Base-by-base conservation (phyloP, 164 flowering plant genomes). In the Houttuynia cordata region DNA sequence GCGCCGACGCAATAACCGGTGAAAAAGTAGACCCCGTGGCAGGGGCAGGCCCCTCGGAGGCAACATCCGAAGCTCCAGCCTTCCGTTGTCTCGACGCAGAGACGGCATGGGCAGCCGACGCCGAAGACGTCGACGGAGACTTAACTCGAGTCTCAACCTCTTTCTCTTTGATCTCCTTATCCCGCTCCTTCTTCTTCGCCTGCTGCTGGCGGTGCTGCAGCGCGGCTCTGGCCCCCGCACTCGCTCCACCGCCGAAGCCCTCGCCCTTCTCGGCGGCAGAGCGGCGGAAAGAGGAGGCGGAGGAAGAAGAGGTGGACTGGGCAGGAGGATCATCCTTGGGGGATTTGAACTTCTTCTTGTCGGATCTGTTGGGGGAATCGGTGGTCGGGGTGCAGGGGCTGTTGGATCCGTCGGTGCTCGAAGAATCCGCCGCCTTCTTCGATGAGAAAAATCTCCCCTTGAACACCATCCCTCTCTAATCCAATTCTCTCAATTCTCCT, bases 391-490 rank as follows among this genome's bases (percentile, higher is more conserved):
- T 83, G 74, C 76, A 74, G 21, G 99, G 95, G 63, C 95, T 88
- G 73, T 76, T 87, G 25, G 92, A 83, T 70, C 83, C 85, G 19
- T 84, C 92, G 7, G 91, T 84, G 66, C 84, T 79, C 1, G 91
- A 81, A n/a, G 96, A 75, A 56, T 78, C 85, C 10, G 90, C n/a
- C n/a, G n/a, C 85, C 68, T 91, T 91, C 78, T 81, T 86, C 0
- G 96, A 88, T 9, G 94, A 85, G 78, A 94, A 94, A 39, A 93
- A 86, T 58, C 97, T 75, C 12, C 89, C 91, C 47, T 93, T 93
- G 78, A 93, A 93, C 68, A 90, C 92, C 92, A 88, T 92, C 45
- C n/a, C n/a, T n/a, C n/a, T n/a, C n/a, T n/a, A n/a, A n/a, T n/a
- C n/a, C n/a, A n/a, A n/a, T n/a, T n/a, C n/a, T n/a, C n/a, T n/a